Evolutionary conservation across 2,329 filamentous ascomycete species (phyloP).

Genomic region (Myrmaecium sp.): DNA sequence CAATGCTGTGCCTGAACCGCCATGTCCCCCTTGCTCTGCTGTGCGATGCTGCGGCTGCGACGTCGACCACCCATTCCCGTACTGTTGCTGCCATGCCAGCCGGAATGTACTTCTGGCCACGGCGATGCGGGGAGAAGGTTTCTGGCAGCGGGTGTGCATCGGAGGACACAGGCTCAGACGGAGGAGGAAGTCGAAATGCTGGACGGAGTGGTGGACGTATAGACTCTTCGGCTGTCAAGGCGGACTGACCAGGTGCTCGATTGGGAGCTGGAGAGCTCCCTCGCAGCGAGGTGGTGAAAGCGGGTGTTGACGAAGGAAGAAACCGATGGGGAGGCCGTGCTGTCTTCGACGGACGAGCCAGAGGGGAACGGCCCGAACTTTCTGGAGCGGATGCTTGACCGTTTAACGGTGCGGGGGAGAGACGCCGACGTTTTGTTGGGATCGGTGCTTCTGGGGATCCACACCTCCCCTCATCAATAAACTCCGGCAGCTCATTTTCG

Average conservation of each 20-base stretch:
- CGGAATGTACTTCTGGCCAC: slow-evolving; percentile 30
- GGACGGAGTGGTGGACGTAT: slow-evolving; percentile 11
- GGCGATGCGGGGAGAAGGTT: slow-evolving; percentile 36
- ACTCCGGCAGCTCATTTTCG: too few species aligned
- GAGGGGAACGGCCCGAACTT: not conserved
- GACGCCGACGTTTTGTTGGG: slow-evolving; percentile 13
- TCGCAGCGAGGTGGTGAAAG: slow-evolving; percentile 9
- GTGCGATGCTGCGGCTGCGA: too few species aligned
- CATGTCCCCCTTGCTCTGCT: too few species aligned
- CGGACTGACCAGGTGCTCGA: slow-evolving; percentile 7
- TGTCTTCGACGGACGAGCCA: not conserved
- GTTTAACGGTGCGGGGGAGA: slow-evolving; percentile 6
- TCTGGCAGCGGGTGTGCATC: slow-evolving; percentile 27
- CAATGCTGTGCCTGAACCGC: too few species aligned
- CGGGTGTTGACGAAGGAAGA: slow-evolving; percentile 5
- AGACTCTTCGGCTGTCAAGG: slow-evolving; percentile 4
- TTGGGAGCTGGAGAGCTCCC: slow-evolving; percentile 11
- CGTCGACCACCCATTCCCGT: slow-evolving; percentile 34
- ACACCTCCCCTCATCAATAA: too few species aligned
- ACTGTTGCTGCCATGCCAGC: slow-evolving; percentile 33
- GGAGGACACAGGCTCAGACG: slow-evolving; percentile 12
- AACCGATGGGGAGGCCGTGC: slow-evolving; percentile 5
- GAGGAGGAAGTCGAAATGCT: slow-evolving; percentile 21
- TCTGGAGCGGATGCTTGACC: slow-evolving; percentile 2
- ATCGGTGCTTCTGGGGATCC: slow-evolving; percentile 3